phyloP scores from a whole-genome alignment of 345 rosid species.

The Camelina sativa region DNA sequence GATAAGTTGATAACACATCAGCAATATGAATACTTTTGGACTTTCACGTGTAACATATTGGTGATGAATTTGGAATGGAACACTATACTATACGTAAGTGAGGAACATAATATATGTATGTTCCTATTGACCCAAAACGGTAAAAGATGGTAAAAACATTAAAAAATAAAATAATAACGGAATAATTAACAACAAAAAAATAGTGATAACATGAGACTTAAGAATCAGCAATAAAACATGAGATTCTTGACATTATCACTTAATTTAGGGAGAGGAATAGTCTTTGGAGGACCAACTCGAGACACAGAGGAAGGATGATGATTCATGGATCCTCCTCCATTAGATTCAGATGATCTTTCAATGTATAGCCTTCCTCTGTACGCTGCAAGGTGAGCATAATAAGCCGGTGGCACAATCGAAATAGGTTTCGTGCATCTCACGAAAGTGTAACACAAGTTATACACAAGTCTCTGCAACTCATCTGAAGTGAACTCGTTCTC shows the following conservation, averaged over 20 bases:
- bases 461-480: constrained; percentile 85
- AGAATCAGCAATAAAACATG: constrained; percentile 87
- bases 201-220: background rate
- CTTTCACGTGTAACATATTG: too few relatives aligned
- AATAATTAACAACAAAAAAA: too few relatives aligned
- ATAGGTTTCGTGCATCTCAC: constrained; percentile 95
- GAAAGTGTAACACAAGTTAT: constrained; percentile 86
- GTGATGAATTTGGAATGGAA: constrained; percentile 2
- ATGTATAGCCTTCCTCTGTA: constrained; percentile 93
- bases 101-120: background rate
- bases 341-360: constrained; percentile 66
- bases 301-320: constrained; percentile 51
- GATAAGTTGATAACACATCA: background rate
- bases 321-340: constrained; percentile 42
- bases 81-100: background rate
- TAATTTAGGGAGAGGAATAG: constrained; percentile 74
- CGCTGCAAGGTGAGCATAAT: constrained; percentile 95
- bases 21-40: background rate
- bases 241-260: constrained; percentile 87
- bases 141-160: too few relatives aligned
- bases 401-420: constrained; percentile 91
- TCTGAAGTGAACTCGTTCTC: constrained; percentile 92
- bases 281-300: constrained; percentile 76
- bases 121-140: too few relatives aligned
- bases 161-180: too few relatives aligned